These are phyloP conservation scores for Saccharomyces hybrid DNA, from an alignment of 1,139 yeast species.

Conservation along the genomic window DNA sequence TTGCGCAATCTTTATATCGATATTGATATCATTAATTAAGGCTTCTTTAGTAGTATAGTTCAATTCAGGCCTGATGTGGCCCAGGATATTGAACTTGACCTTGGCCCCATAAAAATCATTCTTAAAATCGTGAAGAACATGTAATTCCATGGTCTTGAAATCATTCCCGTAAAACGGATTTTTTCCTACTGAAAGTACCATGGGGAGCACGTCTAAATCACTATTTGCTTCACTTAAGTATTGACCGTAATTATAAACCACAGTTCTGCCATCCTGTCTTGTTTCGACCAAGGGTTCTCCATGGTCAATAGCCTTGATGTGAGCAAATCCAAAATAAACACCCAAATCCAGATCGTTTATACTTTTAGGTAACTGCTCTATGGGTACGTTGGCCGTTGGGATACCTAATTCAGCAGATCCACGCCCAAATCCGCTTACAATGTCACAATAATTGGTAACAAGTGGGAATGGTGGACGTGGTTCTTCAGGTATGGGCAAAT, in stretches of 20 bases:
- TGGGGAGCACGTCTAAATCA: conserved; percentile 50
- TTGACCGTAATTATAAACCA: conserved; percentile 58
- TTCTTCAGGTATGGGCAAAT: conserved; percentile 37
- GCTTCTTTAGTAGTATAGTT: conserved; percentile 83
- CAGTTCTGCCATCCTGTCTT: conserved; percentile 35
- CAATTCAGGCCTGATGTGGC: conserved; percentile 86
- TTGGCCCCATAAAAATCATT: conserved; percentile 75
- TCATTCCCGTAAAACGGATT: conserved; percentile 81
- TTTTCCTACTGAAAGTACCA: conserved; percentile 95
- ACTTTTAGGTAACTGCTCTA: conserved; percentile 40
- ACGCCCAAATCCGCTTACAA: conserved; percentile 87
- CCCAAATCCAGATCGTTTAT: conserved; percentile 59
- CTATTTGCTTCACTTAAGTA: conserved; percentile 34
- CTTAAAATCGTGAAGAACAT: conserved; percentile 67
- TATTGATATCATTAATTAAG: conserved; percentile 72
- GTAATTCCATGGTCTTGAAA: conserved; percentile 69
- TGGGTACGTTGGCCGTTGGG: conserved; percentile 89
- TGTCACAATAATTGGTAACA: conserved; percentile 40
- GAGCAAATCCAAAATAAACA: conserved; percentile 83
- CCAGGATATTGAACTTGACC: conserved; percentile 63
- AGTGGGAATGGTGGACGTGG: conserved; percentile 66
- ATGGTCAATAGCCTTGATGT: conserved; percentile 21
- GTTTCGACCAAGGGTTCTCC: conserved; percentile 16
- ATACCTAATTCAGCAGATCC: conserved; percentile 91
- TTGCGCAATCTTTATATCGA: conserved; percentile 65